These are phyloP conservation scores for Hibiscus mutabilis DNA, from an alignment of 345 rosid species.

Conservation along the genomic window DNA sequence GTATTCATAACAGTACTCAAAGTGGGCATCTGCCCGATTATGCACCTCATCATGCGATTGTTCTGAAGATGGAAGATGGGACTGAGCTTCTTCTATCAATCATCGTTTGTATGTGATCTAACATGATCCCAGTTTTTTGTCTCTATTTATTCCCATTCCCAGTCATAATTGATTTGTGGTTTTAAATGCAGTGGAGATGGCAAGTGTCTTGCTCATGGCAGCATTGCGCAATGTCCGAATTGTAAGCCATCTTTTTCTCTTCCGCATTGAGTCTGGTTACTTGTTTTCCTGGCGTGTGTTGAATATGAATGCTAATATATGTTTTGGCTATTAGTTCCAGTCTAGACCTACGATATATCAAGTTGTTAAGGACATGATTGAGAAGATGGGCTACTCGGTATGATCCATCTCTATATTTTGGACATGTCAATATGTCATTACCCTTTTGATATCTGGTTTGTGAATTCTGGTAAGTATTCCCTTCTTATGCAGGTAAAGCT, in stretches of 20 bases:
- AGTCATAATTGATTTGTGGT: background rate
- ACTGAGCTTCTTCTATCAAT: constrained; percentile 94
- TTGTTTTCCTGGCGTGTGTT: no score
- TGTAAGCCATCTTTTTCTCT: background rate
- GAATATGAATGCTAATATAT: background rate
- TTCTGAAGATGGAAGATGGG: constrained; percentile 96
- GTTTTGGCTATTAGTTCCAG: background rate
- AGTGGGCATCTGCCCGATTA: constrained; percentile 73
- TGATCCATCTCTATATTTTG: background rate
- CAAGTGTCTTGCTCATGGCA: background rate
- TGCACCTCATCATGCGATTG: constrained; percentile 91
- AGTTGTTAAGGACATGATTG: background rate
- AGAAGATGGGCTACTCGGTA: background rate
- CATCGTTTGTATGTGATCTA: constrained; percentile 69
- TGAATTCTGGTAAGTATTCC: background rate
- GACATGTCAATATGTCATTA: no score
- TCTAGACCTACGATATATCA: background rate
- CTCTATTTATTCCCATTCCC: background rate
- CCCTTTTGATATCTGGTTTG: background rate
- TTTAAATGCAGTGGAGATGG: background rate
- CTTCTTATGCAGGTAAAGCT: background rate
- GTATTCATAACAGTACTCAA: constrained; percentile 87
- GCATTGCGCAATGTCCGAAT: background rate
- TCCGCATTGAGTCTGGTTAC: background rate
- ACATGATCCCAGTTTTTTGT: constrained; percentile 10